Evolutionary conservation across 2,329 filamentous ascomycete genomes (phyloP), one percentile per base, ranked within the genome.

Genomic region (Trichoderma aggressivum): DNA sequence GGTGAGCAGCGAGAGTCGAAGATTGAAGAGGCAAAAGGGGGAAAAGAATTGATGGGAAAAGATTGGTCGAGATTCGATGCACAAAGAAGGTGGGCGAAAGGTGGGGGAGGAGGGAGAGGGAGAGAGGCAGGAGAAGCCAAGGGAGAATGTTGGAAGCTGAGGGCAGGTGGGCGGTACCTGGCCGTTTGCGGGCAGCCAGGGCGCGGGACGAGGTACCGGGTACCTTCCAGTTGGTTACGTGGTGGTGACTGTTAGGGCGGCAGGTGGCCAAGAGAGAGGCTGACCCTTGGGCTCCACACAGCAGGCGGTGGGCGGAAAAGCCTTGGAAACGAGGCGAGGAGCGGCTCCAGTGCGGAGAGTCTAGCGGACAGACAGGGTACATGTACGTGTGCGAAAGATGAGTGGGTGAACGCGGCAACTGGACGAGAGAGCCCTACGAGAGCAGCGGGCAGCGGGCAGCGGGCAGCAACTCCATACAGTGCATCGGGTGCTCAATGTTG

Each of bases 111-210:
- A 71, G 74, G 73, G 74, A 72, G 71, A n/a, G n/a, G n/a, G n/a
- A n/a, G n/a, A n/a, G n/a, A n/a, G 70, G 73, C 73, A 62, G 75
- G 71, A 74, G 73, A 73, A 39, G 59, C 32, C 28, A 39, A 32
- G 39, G 43, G 66, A 47, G 74, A 72, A 62, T 43, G 21, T 62
- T 39, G 21, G 32, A 34, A 56, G 24, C 43, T 58, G n/a, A 32
- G 18, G n/a, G 59, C 30, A 24, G 26, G 34, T 26, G 34, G 21
- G 34, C 34, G 47, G 62, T 65, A 65, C 62, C 21, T 65, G 47
- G 11, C 7, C 5, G 7, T 34, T 55, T 16, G 62, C 62, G 62
- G 62, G 62, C 14, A 12, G 21, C 18, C 21, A 18, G 30, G 21
- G 62, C 62, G 7, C 18, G 28, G 10, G 21, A 4, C n/a, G 30